Base-by-base conservation (phyloP, 208 protist species). In the Trypanosoma vivax region DNA sequence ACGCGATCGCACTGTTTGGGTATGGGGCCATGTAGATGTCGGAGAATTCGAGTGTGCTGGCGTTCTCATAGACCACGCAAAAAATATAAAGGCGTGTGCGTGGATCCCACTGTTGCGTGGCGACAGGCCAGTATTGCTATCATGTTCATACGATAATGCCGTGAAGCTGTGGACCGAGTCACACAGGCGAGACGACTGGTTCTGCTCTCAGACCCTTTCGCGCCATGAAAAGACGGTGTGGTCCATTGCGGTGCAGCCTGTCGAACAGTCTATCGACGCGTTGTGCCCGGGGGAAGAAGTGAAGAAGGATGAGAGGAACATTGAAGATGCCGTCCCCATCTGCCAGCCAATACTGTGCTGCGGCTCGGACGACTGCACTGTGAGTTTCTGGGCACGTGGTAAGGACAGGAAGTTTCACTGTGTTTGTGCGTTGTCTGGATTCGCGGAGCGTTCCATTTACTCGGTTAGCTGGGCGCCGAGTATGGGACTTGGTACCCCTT, bases 61-160 rank as follows among this genome's bases (percentile, higher is more conserved):
- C 29, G 79, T 96, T 30, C 79, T 96, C 35, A 70, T 79, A 7
- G 92, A 89, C 10, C 92, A 96, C 68, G 55, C 69, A 13, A 85
- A 95, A 38, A 89, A 96, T 58, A 86, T 96, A 1, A 96, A 96
- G 75, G 59, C 76, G 56, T 88, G 93, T 50, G 39, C 69, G 18
- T 96, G 89, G 79, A 42, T 79, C 31, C 62, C 84, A 24, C 76
- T 73, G 31, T 7, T 10, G 0, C 21, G 27, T 2, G 19, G 39
- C 69, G 70, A 78, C 39, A 64, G 76, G 67, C 62, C 60, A 10
- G 13, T 85, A 10, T 63, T 95, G 39, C 38, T 90, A 34, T 89
- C 79, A 24, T 85, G 79, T 51, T 73, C 74, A 34, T 95, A 95
- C 61, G 81, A 88, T 24, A 80, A 90, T 47, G 93, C 88, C 1